Evolutionary conservation across 2,329 filamentous ascomycete species (phyloP), one percentile per base, ranked within the genome.

Genomic region (Escovopsis sp.): DNA sequence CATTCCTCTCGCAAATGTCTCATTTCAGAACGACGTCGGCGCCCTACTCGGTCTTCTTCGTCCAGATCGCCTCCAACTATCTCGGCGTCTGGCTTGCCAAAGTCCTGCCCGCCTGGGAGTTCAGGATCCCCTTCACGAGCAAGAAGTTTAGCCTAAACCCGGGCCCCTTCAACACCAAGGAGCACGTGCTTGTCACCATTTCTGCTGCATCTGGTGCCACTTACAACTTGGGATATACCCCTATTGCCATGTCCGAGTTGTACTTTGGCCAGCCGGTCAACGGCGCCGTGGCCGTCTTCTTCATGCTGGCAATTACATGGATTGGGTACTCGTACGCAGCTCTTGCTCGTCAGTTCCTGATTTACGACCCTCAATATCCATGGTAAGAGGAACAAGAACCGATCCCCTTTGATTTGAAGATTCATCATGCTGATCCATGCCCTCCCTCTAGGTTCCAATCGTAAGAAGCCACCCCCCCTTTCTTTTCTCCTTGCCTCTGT

Each of bases 41-140:
- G 1, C 67, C 69, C 0, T 79, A 76, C 51, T 74, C 72, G 0
- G 66, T 78, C 38, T 76, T 77, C 53, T 78, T 79, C 46, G 73
- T 78, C 29, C 71, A 74, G 48, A 72, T 76, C 39, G 71, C 70
- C 0, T 71, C 65, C 37, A 72, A 73, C 49, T 74, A 74, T 43
- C 61, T 66, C 10, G 72, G 71, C 1, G 58, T 65, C 29, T 71
- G 71, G 56, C 61, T 75, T 2, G 71, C 71, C 1, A 64, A 64
- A 39, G 53, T 67, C 1, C 55, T 76, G 1, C 72, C 72, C 1
- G 56, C 60, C 2, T 68, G 65, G 58, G 58, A 58, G 7, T 49
- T 75, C 37, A 57, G 57, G 3, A 43, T 74, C 3, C 71, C 71
- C 0, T 61, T 70, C 15, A 69, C 65, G 27, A 57, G 52, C 20